Evolutionary conservation across 2,329 filamentous ascomycete species (phyloP).

Genomic region (Stagonosporopsis rhizophila): DNA sequence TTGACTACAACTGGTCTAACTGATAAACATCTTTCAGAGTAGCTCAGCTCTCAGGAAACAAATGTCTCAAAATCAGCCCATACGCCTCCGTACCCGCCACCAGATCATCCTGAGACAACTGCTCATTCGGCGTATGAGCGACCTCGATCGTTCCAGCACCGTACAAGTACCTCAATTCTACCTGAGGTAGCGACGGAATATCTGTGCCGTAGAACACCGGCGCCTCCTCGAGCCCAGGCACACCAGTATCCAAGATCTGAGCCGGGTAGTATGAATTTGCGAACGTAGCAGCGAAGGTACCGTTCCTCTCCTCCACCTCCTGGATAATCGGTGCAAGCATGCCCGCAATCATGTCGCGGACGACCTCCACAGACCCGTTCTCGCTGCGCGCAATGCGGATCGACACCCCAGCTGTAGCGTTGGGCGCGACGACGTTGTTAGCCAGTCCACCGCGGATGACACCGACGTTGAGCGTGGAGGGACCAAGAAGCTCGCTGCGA

Average conservation of each 20-base stretch:
- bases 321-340: constrained; percentile 25
- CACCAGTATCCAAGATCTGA: constrained; percentile 30
- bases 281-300: constrained; percentile 25
- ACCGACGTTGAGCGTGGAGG: constrained; percentile 85
- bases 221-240: constrained; percentile 31
- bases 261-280: constrained; percentile 19
- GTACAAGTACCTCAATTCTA: constrained; percentile 33
- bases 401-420: constrained; percentile 71
- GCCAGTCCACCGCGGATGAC: constrained; percentile 81
- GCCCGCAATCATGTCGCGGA: constrained; percentile 27
- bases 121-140: constrained; percentile 33
- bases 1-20: neutral
- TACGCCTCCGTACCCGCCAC: constrained; percentile 34
- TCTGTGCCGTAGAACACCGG: constrained; percentile 37
- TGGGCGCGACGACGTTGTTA: constrained; percentile 80
- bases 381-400: constrained; percentile 51
- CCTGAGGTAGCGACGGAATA: constrained; percentile 32
- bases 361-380: constrained; percentile 23
- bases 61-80: constrained; percentile 27
- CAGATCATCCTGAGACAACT: constrained; percentile 29
- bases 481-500: constrained; percentile 26
- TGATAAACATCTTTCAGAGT: neutral
- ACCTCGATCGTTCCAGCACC: constrained; percentile 32
- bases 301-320: constrained; percentile 23
- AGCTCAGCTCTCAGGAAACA: constrained; percentile 22